These are phyloP conservation scores for Talaromyces islandicus DNA, from an alignment of 2,329 filamentous ascomycete genomes.

Conservation along the genomic window DNA sequence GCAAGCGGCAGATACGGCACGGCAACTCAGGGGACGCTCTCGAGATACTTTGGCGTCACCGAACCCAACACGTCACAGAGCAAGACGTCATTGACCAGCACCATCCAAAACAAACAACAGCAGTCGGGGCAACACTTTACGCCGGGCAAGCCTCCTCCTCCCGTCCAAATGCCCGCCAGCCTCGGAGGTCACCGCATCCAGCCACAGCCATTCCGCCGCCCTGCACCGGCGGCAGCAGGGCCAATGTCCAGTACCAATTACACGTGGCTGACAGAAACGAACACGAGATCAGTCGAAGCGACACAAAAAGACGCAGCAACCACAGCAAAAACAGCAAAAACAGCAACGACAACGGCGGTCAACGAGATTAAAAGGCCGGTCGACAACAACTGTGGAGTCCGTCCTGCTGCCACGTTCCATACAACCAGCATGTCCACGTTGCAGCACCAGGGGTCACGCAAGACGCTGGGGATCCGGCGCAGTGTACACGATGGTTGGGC, in stretches of 20 bases:
- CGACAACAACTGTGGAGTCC: constrained; percentile 14
- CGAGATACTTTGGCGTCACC: constrained; percentile 44
- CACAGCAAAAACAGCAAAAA: background rate
- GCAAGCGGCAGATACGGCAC: constrained; percentile 15
- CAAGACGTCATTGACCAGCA: background rate
- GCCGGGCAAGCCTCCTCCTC: background rate
- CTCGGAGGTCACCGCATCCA: constrained; percentile 26
- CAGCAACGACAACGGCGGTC: constrained; percentile 14
- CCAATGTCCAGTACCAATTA: constrained; percentile 21
- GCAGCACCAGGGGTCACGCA: constrained; percentile 18
- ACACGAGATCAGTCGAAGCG: constrained; percentile 7
- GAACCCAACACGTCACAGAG: constrained; percentile 17
- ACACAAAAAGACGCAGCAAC: background rate
- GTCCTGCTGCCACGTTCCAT: constrained; percentile 31
- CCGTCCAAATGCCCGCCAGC: constrained; percentile 14
- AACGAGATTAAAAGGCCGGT: constrained; percentile 21
- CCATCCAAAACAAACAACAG: background rate
- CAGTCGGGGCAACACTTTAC: background rate
- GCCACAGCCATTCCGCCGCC: constrained; percentile 25
- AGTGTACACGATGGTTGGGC: constrained; percentile 38
- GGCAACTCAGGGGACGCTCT: constrained; percentile 43
- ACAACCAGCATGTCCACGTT: constrained; percentile 35
- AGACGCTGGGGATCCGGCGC: constrained; percentile 37
- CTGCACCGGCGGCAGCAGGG: constrained; percentile 26
- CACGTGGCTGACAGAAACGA: constrained; percentile 27